Conservation (phyloP, 306 rosid species). For the Rosa chinensis region DNA sequence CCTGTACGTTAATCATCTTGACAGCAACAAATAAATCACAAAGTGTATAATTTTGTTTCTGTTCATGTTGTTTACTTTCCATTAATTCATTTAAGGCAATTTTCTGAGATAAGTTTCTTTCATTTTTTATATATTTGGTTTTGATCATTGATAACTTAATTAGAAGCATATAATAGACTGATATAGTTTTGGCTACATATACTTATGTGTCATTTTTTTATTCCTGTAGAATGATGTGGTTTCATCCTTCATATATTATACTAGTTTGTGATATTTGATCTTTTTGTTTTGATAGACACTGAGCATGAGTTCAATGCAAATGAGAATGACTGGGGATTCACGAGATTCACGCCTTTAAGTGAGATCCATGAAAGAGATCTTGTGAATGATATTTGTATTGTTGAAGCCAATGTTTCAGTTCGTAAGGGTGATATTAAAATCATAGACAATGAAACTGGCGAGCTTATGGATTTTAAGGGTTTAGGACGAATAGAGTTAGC, state of each 20-base stretch:
- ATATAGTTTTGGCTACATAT: no score
- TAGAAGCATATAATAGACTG: no score
- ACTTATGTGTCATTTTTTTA: background rate
- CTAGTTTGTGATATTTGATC: background rate
- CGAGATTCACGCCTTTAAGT: background rate
- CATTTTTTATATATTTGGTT: background rate
- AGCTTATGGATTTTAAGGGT: background rate
- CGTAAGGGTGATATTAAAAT: background rate
- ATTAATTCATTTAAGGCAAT: background rate
- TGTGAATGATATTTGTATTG: background rate
- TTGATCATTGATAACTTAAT: background rate
- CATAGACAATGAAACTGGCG: background rate
- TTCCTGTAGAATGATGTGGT: no score
- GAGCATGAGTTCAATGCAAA: background rate
- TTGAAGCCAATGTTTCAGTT: background rate
- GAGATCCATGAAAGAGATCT: background rate
- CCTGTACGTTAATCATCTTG: background rate
- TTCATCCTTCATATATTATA: no score
- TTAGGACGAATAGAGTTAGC: background rate
- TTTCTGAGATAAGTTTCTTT: background rate
- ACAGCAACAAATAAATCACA: background rate
- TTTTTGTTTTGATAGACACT: background rate
- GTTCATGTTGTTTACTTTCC: background rate
- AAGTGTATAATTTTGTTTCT: background rate
- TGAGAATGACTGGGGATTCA: slow-evolving; percentile 4